Evolutionary conservation across 148 eudicot genomes (phyloP), one percentile per base, ranked within the genome.

Genomic region (Limonium bicolor): DNA sequence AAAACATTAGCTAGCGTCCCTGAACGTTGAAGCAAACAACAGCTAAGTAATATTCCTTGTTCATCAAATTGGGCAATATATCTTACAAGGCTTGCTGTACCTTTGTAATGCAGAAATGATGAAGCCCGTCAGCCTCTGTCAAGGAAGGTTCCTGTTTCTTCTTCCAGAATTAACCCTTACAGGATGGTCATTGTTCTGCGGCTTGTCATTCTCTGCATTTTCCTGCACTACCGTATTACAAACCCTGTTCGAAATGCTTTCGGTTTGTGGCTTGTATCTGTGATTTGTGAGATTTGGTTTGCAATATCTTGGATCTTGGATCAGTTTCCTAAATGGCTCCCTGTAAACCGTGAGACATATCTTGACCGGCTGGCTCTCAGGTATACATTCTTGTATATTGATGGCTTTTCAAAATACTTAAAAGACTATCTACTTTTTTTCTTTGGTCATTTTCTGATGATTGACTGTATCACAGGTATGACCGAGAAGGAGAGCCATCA

Each of bases 121-220:
- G 83, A 76, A 51, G 76, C 78, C 17, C 64, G 83, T 0, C 83
- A 76, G 15, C 83, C 83, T 27, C 73, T 76, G 39, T 72, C 83
- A 16, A 76, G 83, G 54, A 76, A 76, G 73, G 76, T 76, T 55
- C 69, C 83, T 30, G 40, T 76, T 38, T 74, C 83, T 28, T 76
- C 83, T 25, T 72, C 78, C 9, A 72, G 67, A 57, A 76, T 76
- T 39, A 76, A 76, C 38, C 83, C 83, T 49, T 76, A 76, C 68
- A 59, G 83, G 57, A 65, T 76, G 83, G 72, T 76, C 43, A 76
- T 76, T 54, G 68, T 69, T 35, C 51, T 77, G 37, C 84, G 84
- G 27, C 79, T 77, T 19, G 54, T 66, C 38, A 61, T 77, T 66
- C 70, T 77, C 31, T 62, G 63, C 46, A 51, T 77, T 52, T 77